Base-by-base conservation (phyloP, 2,329 filamentous ascomycete species). In the Stromatinia cepivora region DNA sequence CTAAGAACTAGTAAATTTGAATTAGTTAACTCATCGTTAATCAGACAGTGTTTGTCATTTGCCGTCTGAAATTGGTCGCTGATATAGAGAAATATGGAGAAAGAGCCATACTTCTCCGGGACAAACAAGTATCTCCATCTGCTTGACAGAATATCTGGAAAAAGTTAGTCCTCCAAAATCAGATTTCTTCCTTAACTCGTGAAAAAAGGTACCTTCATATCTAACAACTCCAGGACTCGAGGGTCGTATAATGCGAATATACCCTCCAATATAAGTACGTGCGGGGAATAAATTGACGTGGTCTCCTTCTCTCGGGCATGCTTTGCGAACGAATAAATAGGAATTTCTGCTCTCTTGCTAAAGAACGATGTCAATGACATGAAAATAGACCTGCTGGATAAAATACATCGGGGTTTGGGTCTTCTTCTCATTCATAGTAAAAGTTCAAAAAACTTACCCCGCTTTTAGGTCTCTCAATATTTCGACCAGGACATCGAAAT, bases 161-260 rank as follows among this genome's bases (percentile, higher is more conserved):
- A 62, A 68, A 36, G 45, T 66, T 20, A 58, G 52, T 42, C 10
- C 56, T 10, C 22, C 45, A 34, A 45, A n/a, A 66, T 72, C 69
- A 66, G 45, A 57, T 48, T n/a, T 4, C 53, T n/a, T 13, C 22
- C n/a, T 17, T 8, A 25, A 31, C 1, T 13, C 13, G 20, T 31
- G 15, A 56, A 13, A n/a, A 76, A 79, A 61, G 4, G 28, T 82
- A 92, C 91, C 81, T 92, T 96, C 83, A 98, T 92, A 80, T 99
- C 95, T 72, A 98, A 83, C 73, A 99, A 82, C 25, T 96, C 91
- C 70, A 95, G 82, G 6, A 99, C 90, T 70, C 94, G 87, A 34
- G 87, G 88, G 77, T 99, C 95, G 77, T 97, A 93, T 17, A 99
- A 83, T 10, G 95, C 95, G 80, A 99, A 92, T 42, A 99, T 99